phyloP scores from a whole-genome alignment of 1,139 yeast species.

The Lodderomyces oxycetoniae region DNA sequence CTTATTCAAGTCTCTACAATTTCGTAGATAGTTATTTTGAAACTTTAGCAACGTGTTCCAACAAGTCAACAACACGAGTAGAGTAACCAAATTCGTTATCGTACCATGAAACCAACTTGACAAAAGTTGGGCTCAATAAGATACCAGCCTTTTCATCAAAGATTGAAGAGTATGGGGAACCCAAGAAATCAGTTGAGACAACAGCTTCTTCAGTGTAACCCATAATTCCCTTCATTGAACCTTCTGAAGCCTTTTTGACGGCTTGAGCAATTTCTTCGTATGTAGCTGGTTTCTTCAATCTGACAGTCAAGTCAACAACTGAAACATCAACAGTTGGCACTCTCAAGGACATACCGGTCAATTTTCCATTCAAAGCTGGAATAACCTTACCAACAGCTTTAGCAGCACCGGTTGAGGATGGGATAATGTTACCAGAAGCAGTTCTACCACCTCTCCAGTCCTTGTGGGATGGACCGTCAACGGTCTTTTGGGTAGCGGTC shows the following conservation, averaged over 20 bases:
- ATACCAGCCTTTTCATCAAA: conserved; percentile 85
- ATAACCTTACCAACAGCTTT: conserved; percentile 90
- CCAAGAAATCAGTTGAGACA: conserved; percentile 79
- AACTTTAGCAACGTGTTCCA: conserved; percentile 64
- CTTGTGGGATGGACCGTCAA: conserved; percentile 88
- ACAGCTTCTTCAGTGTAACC: conserved; percentile 87
- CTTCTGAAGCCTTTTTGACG: conserved; percentile 65
- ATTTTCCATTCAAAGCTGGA: conserved; percentile 82
- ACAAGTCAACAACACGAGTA: conserved; percentile 84
- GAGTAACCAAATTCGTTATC: conserved; percentile 92
- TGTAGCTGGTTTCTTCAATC: conserved; percentile 63
- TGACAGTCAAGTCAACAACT: conserved; percentile 47
- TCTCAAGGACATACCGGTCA: conserved; percentile 85
- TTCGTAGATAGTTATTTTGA: conserved; percentile 23
- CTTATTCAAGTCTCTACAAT: conserved; percentile 2
- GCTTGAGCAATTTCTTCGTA: conserved; percentile 73
- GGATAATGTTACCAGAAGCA: conserved; percentile 85
- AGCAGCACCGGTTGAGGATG: conserved; percentile 91
- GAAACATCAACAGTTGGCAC: conserved; percentile 87
- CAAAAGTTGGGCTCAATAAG: conserved; percentile 74
- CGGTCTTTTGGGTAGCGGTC: conserved; percentile 89
- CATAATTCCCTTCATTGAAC: conserved; percentile 67
- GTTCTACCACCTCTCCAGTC: conserved; percentile 96
- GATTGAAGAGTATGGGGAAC: conserved; percentile 74
- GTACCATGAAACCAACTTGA: conserved; percentile 85